These are phyloP conservation scores for Globisporangium paddicum DNA, from an alignment of 352 stramenopile species.

Conservation along the genomic window DNA sequence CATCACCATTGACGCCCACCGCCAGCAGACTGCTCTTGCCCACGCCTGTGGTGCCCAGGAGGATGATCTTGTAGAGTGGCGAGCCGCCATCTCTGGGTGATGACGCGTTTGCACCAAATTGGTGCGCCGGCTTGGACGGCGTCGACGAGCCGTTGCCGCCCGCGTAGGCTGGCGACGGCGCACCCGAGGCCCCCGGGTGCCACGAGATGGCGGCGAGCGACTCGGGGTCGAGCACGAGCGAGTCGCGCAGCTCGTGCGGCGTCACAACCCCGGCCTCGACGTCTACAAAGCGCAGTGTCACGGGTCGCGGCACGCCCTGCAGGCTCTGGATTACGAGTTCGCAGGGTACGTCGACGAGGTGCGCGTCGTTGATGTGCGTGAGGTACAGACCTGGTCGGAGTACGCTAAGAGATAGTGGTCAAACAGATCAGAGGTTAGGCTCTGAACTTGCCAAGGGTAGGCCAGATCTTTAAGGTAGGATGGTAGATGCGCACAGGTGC, in stretches of 20 bases:
- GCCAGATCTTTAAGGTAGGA: too few species aligned
- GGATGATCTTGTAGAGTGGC: constrained; percentile 71
- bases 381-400: constrained; percentile 71
- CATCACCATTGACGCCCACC: constrained; percentile 54
- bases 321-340: constrained; percentile 66
- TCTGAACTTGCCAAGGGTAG: too few species aligned
- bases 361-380: constrained; percentile 76
- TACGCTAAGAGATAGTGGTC: constrained; percentile 23
- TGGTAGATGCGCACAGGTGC: constrained; percentile 37
- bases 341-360: constrained; percentile 56
- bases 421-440: too few species aligned
- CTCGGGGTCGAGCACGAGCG: constrained; percentile 40
- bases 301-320: constrained; percentile 45
- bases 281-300: constrained; percentile 68
- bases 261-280: constrained; percentile 77
- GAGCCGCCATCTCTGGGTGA: not conserved
- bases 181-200: constrained; percentile 6
- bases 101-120: not conserved
- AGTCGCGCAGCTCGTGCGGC: constrained; percentile 62
- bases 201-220: constrained; percentile 14
- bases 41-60: constrained; percentile 71
- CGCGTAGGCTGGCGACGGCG: constrained; percentile 7
- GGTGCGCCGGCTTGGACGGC: not conserved
- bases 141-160: not conserved
- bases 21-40: constrained; percentile 76